Evolutionary conservation across 768 basidiomycete species (phyloP), one percentile per base, ranked within the genome.

Genomic region (Lepiota brunneoincarnata): DNA sequence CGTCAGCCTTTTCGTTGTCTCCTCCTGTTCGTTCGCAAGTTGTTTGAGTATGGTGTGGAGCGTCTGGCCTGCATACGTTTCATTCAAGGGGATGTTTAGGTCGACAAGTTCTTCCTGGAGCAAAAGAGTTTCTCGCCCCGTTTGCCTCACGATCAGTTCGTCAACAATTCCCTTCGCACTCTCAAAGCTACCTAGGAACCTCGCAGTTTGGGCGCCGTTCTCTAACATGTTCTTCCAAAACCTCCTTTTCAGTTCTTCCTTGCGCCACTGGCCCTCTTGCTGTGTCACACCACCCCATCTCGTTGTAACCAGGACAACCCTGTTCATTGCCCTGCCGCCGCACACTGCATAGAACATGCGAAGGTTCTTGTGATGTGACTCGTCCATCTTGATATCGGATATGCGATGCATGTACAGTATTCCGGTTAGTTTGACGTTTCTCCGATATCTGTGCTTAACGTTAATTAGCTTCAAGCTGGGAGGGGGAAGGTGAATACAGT

Each of bases 241-340:
- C 3, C 50, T 35, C 18, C 38, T 50, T 23, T 20, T 54, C 35
- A 74, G 63, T 39, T 73, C 55, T 0, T n/a, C 5, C 44, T 72
- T 68, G 6, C 65, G 58, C 20, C 49, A 55, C 2, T 28, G 45
- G 6, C 49, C 54, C n/a, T 37, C 57, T 11, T 54, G 6, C 1
- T 11, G 7, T 4, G 1, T 39, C 14, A 59, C 21, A 4, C 37
- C 62, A 10, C 59, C 64, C 75, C 73, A 75, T 67, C 71, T 72
- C 1, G 69, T 75, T 1, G 73, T 75, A n/a, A 68, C 61, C 12
- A 76, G 56, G 17, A 66, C 58, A 4, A 70, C 61, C 17, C 70
- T 71, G 34, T 15, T 58, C 23, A 69, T 48, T 6, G 66, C 60
- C 3, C 57, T 18, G 9, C 61, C 28, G 3, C 74, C 75, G 37